A percentile compares a stretch with the other conserved stretches of the same genome.
phyloP scores from a whole-genome alignment of 495 filamentous ascomycete species.

The Astrothelium macrocarpum region DNA sequence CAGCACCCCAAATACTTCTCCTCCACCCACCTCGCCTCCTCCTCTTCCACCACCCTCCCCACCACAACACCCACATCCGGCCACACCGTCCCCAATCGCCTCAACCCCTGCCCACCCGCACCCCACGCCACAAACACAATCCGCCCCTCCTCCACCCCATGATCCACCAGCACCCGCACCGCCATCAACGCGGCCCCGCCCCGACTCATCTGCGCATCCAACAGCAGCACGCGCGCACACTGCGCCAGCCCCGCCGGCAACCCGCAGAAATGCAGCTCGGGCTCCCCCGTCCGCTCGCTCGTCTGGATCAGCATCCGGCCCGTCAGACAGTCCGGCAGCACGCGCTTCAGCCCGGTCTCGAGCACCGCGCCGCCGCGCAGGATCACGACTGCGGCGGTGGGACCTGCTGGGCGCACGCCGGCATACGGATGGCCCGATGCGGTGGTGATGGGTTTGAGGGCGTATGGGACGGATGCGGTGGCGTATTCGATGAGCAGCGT shows the following conservation, averaged over 20 bases:
- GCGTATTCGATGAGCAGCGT: constrained; percentile 70
- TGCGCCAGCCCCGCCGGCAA: constrained; percentile 58
- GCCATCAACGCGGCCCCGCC: constrained; percentile 95
- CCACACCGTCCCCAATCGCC: constrained; percentile 75
- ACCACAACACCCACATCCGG: constrained; percentile 77
- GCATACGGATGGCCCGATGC: constrained; percentile 55
- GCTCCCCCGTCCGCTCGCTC: constrained; percentile 72
- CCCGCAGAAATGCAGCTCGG: constrained; percentile 80
- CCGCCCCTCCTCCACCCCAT: constrained; percentile 74
- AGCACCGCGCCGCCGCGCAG: constrained; percentile 78
- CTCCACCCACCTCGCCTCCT: constrained; percentile 76
- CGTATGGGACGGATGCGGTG: constrained; percentile 44
- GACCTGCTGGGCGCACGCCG: constrained; percentile 56
- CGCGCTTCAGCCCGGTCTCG: constrained; percentile 77
- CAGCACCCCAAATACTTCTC: constrained; percentile 70
- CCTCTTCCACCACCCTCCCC: constrained; percentile 63
- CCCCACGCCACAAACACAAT: constrained; percentile 86
- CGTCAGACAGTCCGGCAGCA: constrained; percentile 83
- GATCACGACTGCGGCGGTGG: constrained; percentile 78
- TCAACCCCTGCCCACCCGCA: constrained; percentile 70
- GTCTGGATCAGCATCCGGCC: constrained; percentile 87
- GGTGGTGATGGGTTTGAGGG: constrained; percentile 51
- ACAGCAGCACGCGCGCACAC: constrained; percentile 70
- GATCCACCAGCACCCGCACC: constrained; percentile 84
- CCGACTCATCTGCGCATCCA: constrained; percentile 89